Evolutionary conservation across 1,284 basidiomycete species (phyloP), one percentile per base, ranked within the genome.

Genomic region (Apiotrichum gamsii): DNA sequence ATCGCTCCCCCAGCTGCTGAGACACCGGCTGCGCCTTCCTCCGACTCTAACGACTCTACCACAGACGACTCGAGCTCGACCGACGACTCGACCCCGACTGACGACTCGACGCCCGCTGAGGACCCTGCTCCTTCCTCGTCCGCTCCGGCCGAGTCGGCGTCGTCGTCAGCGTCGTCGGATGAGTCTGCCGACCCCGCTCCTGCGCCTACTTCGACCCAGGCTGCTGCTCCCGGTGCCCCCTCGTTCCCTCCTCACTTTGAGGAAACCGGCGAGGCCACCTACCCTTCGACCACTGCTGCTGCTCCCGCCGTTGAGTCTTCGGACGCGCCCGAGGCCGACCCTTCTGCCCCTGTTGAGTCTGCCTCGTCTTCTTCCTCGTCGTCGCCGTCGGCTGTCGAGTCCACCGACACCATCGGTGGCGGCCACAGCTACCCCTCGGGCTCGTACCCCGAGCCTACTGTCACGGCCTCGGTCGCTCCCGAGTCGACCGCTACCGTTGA

Each of bases 401-500:
- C 15, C 14, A 38, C 36, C 4, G 9, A 8, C 15, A 20, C 39
- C 13, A 9, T 20, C 24, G 20, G 39, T 39, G 23, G 5, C 10
- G 19, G 19, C 25, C 19, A 29, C 30, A 33, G 6, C 20, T 16
- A n/a, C 39, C 19, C 39, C 21, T 6, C 18, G 13, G n/a, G 21
- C 20, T 11, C 30, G 8, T 16, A 21, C 29, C 28, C 31, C 15
- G 33, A 35, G 24, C 23, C 41, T 8, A 35, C 41, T 8, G 24
- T 23, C 29, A 18, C 16, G 19, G 41, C 4, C 8, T 20, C 25
- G 8, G 33, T 28, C 8, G 43, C 54, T 3, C 38, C 29, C 18
- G 31, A 36, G 25, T 24, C 47, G 20, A 43, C 34, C 18, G 24
- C 39, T n/a, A 24, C 43, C 10, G 38, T 11, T 35, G 36, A 43